phyloP scores from a whole-genome alignment of 2,329 filamentous ascomycete species.

The Microsporum audouinii region DNA sequence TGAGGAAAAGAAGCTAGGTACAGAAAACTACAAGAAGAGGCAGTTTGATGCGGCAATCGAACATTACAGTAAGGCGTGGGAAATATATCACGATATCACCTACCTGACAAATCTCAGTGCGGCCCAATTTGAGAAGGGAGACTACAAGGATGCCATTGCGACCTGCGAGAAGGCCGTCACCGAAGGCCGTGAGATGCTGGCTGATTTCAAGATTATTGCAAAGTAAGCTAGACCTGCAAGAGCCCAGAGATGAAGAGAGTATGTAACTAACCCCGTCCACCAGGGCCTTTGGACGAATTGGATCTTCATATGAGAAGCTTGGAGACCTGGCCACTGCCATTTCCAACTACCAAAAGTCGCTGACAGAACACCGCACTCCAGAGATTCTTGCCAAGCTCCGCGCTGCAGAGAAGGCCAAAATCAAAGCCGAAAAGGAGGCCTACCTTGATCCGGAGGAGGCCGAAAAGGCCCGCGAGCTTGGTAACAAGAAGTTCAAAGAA shows the following conservation, averaged over 20 bases:
- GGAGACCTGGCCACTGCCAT: constrained; percentile 70
- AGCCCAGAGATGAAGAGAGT: background rate
- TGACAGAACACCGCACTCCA: constrained; percentile 93
- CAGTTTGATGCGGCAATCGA: constrained; percentile 90
- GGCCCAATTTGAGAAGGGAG: constrained; percentile 90
- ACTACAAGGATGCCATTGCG: constrained; percentile 78
- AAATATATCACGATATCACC: constrained; percentile 86
- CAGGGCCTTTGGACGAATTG: constrained; percentile 81
- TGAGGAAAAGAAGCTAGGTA: constrained; percentile 86
- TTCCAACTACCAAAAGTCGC: constrained; percentile 80
- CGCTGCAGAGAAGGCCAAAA: constrained; percentile 75
- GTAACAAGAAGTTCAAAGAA: constrained; percentile 95
- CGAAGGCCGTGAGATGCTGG: constrained; percentile 76
- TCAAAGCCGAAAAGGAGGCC: constrained; percentile 59
- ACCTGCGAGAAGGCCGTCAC: constrained; percentile 78
- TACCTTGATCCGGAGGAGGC: constrained; percentile 88
- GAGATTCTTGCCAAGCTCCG: constrained; percentile 90
- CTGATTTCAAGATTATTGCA: constrained; percentile 96
- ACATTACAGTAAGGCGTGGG: constrained; percentile 94
- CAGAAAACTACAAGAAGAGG: constrained; percentile 95
- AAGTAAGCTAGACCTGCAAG: constrained; percentile 45
- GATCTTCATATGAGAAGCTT: constrained; percentile 82
- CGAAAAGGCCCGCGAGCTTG: constrained; percentile 86
- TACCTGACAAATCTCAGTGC: constrained; percentile 95
- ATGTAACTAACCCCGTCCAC: background rate